A percentile compares a stretch with the other conserved stretches of the same genome.
phyloP scores from a whole-genome alignment of 208 protist species.

The Vickermania ingenoplastis region DNA sequence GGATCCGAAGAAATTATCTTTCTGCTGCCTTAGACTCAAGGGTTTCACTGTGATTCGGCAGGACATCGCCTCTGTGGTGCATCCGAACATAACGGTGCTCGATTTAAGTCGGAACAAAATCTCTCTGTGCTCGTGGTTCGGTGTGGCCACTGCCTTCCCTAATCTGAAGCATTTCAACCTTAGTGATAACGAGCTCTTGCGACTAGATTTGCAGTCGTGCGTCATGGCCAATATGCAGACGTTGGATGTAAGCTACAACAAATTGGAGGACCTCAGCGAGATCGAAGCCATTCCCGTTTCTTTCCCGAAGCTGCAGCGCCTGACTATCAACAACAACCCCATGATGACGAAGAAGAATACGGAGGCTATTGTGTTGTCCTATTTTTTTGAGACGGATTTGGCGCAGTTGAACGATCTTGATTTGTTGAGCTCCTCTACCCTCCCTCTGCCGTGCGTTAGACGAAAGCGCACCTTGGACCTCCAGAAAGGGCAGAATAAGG shows the following conservation, averaged over 20 bases:
- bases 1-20: conserved; percentile 5
- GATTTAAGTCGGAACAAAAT: conserved; percentile 52
- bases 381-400: not conserved
- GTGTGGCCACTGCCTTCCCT: conserved; percentile 30
- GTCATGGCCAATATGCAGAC: conserved; percentile 12
- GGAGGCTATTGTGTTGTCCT: conserved; percentile 6
- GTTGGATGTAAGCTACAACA: conserved; percentile 53
- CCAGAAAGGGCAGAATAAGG: not conserved
- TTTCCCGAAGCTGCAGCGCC: conserved; percentile 29
- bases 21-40: conserved; percentile 30
- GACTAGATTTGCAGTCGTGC: conserved; percentile 9
- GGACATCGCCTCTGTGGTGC: conserved; percentile 15
- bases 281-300: conserved; percentile 17
- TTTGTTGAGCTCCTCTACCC: not conserved
- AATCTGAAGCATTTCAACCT: conserved; percentile 46
- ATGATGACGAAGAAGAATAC: conserved; percentile 17
- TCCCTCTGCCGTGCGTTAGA: not conserved
- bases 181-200: conserved; percentile 17
- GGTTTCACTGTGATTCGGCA: conserved; percentile 30
- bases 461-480: conserved; percentile 12
- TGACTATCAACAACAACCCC: conserved; percentile 63
- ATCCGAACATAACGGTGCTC: conserved; percentile 29
- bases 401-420: not conserved
- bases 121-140: conserved; percentile 33
- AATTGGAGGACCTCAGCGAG: conserved; percentile 24